Base-by-base conservation (phyloP, 179 eudicot species). In the Carnegiea gigantea region DNA sequence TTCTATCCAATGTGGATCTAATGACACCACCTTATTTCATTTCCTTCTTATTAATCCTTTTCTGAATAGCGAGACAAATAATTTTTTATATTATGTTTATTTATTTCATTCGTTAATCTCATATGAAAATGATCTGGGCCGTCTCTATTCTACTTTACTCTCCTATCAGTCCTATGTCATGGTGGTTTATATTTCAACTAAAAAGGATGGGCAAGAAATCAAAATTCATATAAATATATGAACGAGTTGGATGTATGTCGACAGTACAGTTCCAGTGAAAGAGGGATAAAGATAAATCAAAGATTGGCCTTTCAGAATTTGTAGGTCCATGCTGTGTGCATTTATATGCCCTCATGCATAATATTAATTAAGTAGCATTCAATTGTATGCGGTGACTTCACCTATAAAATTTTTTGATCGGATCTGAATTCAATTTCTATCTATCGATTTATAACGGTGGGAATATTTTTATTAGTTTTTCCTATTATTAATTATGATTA, bases 221-320 rank as follows among this genome's bases (percentile, higher is more conserved):
- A 57, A 54, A 57, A 15, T 18, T 26, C 8, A 12, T 67, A 12
- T 28, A 67, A 9, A 30, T 36, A 48, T 43, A 28, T 67, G 26
- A 67, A 26, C 1, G 20, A 24, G 51, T 60, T 78, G 75, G 80
- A 77, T 68, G 73, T 38, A 23, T 78, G 82, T 77, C 76, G 83
- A 84, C 83, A 72, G 15, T 73, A 1, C 17, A 76, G 10, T 62
- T 62, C 14, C 30, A 67, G 72, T 26, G 40, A 26, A 13, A 10
- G 72, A 54, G 4, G 17, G 82, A 54, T 28, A 74, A 49, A 40
- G 28, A 70, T 17, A 76, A 36, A 71, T 76, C 73, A 49, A 80
- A 84, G 73, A 6, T 71, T 80, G 83, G 80, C 86, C 85, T 83
- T 83, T 74, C 81, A 46, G 67, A 23, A 33, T 46, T 83, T 23